Base-by-base conservation (phyloP, 1,139 yeast species). In the Magnusiomyces clavatus region DNA sequence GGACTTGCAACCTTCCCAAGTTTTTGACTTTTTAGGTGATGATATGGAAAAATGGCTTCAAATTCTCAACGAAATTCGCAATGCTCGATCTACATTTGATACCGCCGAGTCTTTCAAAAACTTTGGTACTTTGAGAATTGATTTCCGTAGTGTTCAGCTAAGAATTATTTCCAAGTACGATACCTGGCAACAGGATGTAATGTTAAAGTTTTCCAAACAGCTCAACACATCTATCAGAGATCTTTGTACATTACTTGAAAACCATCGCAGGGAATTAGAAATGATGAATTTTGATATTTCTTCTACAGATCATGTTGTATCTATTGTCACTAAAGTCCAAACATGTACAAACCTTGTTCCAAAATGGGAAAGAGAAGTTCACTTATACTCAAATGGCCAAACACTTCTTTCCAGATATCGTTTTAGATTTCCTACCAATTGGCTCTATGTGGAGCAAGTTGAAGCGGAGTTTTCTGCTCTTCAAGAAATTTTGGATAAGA, bases 381-480 rank as follows among this genome's bases (percentile, higher is more conserved):
- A 52, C 0, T 41, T 63, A 6, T 68, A 72, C 55, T 60, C 66
- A 40, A 58, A 62, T 3, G 78, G 82, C 2, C 86, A 83, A 53
- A 63, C 62, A 1, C 57, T 75, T 1, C 66, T 85, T 13, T 57
- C 69, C 0, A 72, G 75, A 39, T 70, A 74, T 40, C 69, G 84
- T 44, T 76, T 70, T 59, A 72, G 72, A 42, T 76, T 80, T 51
- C 78, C 83, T 0, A 48, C 64, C 0, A 75, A 75, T 31, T 85
- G 92, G 87, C 57, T 82, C 1, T 78, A 71, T 61, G 71, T 73
- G 44, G 94, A 85, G 47, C 94, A 86, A 58, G 59, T 87, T 1
- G 82, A 79, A 31, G 74, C 71, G 53, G 80, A 78, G 51, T 64
- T 76, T 54, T 64, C 72, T 0, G 71, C 78, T 5, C 64, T 86